These are phyloP conservation scores for Candida boleticola DNA, from an alignment of 805 yeast species.

Conservation along the genomic window DNA sequence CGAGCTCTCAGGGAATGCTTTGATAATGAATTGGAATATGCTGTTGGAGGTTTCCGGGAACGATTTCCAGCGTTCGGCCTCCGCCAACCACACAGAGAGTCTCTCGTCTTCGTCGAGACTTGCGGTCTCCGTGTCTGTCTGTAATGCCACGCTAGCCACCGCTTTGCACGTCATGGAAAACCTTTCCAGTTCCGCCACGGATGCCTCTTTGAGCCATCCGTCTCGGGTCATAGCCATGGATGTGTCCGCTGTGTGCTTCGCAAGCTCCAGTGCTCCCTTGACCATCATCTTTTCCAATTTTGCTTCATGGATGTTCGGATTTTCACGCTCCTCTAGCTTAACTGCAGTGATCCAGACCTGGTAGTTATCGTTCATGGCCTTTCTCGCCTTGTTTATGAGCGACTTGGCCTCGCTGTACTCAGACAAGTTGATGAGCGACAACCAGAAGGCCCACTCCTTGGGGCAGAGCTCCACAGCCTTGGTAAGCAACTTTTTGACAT, in stretches of 20 bases:
- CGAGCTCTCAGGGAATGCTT: slow-evolving; percentile 44
- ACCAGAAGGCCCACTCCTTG: slow-evolving; percentile 62
- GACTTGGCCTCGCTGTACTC: slow-evolving; percentile 48
- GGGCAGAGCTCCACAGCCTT: slow-evolving; percentile 76
- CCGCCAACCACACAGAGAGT: slow-evolving; percentile 16
- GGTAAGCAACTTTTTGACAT: slow-evolving; percentile 50
- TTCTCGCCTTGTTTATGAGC: slow-evolving; percentile 60
- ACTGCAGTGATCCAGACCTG: slow-evolving; percentile 71
- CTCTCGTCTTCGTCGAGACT: slow-evolving; percentile 14
- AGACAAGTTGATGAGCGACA: slow-evolving; percentile 49
- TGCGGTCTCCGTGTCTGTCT: slow-evolving; percentile 11
- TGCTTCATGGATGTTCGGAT: slow-evolving; percentile 36
- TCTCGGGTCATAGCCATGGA: slow-evolving; percentile 23
- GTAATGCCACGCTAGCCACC: slow-evolving; percentile 44
- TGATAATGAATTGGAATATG: slow-evolving; percentile 46
- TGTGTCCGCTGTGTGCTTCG: slow-evolving; percentile 20
- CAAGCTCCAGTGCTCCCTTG: slow-evolving; percentile 46
- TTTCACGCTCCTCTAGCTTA: slow-evolving; percentile 60
- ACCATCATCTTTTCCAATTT: slow-evolving; percentile 48
- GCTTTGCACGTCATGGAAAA: slow-evolving; percentile 51
- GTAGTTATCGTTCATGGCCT: slow-evolving; percentile 44
- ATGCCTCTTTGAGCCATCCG: slow-evolving; percentile 59
- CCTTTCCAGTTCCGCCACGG: slow-evolving; percentile 47
- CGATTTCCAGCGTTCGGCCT: slow-evolving; percentile 23
- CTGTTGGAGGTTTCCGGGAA: slow-evolving; percentile 41